Conservation (phyloP, 2,329 filamentous ascomycete species). For the Colletotrichum godetiae region DNA sequence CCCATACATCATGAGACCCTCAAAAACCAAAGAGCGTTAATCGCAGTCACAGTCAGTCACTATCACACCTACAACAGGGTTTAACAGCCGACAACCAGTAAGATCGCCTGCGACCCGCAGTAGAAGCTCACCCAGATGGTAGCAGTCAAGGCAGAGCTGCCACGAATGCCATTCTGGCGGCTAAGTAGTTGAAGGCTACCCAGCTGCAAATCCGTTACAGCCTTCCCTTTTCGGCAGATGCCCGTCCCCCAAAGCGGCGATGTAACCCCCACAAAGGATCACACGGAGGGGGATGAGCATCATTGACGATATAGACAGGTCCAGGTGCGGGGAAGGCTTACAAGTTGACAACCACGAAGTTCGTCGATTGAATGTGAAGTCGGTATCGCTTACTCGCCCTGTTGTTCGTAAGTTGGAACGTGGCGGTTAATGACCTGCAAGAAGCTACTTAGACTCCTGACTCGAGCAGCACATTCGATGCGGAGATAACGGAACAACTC, state of each 20-base stretch:
- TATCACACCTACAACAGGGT: background rate
- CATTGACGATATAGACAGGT: background rate
- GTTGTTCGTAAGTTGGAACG: background rate
- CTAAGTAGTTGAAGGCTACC: background rate
- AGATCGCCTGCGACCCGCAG: background rate
- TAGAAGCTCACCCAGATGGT: background rate
- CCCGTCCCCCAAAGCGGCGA: background rate
- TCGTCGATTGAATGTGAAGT: background rate
- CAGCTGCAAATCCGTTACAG: background rate
- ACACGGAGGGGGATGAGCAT: background rate
- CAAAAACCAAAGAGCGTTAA: background rate
- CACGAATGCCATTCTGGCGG: background rate
- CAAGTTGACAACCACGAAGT: background rate
- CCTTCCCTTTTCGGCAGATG: conserved; percentile 6
- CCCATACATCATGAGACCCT: background rate
- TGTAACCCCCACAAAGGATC: background rate
- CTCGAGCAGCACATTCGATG: background rate
- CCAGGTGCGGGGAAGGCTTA: conserved; percentile 5
- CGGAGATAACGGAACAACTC: background rate
- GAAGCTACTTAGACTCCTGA: background rate
- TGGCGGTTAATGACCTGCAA: background rate
- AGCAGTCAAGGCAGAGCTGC: background rate
- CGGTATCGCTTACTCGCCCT: background rate
- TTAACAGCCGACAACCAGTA: background rate
- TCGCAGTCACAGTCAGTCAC: background rate